Base-by-base conservation (phyloP, 129 eudicot genomes). In the Escallonia rubra region DNA sequence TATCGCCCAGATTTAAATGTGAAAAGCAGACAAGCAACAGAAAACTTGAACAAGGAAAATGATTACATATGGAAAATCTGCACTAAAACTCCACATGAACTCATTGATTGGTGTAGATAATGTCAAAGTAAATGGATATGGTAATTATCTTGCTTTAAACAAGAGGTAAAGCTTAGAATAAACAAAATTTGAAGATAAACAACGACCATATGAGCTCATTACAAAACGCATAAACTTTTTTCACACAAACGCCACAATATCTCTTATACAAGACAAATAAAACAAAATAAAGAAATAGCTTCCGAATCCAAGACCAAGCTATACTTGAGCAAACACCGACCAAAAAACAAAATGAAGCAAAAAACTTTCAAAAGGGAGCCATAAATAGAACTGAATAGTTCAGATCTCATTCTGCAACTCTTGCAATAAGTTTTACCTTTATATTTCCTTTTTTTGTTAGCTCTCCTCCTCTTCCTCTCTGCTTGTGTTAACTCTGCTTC, bases 401-500 rank as follows among this genome's bases (percentile, higher is more conserved):
- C n/a, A 16, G 13, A 38, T 13, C 3, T 0, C n/a, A 5, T 40
- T 4, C 10, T 44, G 10, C 23, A 43, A 41, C 51, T 16, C 10
- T 9, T n/a, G 56, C n/a, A 56, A 10, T 3, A 60, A 4, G 72
- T 15, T 23, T 34, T 70, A 87, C 99, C 95, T 86, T 93, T 89
- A 64, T 82, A 86, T 72, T 86, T 88, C 56, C 96, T 80, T 75
- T 93, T 93, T 81, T 89, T 93, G 72, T 74, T 85, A 50, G 96
- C 92, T 79, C 99, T 80, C 79, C 96, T 84, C 64, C 90, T 86
- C 79, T 86, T 89, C 76, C 96, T 89, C 66, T 93, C 99, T 6
- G 68, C 90, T 78, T 93, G 90, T 64, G 96, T 89, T 59, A 89
- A 62, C 81, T 93, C 99, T 11, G 89, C 77, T 85, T 93, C 96